These are phyloP conservation scores for Exserohilum rostratum DNA, from an alignment of 2,329 filamentous ascomycete genomes.

Conservation along the genomic window DNA sequence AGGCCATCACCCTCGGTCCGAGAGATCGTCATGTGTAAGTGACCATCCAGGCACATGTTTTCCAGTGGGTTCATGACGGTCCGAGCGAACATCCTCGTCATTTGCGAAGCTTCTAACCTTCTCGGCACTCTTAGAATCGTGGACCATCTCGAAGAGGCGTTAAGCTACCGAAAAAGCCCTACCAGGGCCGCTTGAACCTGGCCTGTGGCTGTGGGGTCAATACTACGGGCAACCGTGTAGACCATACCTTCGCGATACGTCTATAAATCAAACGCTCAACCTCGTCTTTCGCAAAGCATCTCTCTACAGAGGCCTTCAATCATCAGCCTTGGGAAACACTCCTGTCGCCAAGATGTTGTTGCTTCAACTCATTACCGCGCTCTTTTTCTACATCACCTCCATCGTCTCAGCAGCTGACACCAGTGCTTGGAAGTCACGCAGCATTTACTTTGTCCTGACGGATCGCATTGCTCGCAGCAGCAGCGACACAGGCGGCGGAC, in stretches of 20 bases:
- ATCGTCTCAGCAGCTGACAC: slow-evolving; percentile 38
- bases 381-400: slow-evolving; percentile 22
- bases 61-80: slow-evolving; percentile 14
- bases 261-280: slow-evolving; percentile 11
- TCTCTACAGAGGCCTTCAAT: slow-evolving; percentile 3
- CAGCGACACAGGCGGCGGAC: slow-evolving; percentile 37
- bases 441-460: slow-evolving; percentile 47
- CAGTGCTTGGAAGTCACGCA: slow-evolving; percentile 45
- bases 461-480: slow-evolving; percentile 45
- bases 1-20: slow-evolving; percentile 10
- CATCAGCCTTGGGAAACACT: not conserved
- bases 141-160: slow-evolving; percentile 4
- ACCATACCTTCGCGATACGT: slow-evolving; percentile 1
- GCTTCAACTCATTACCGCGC: slow-evolving; percentile 12
- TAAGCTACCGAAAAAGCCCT: not conserved
- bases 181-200: not conserved
- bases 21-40: slow-evolving; percentile 10
- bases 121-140: not conserved
- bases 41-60: slow-evolving; percentile 1
- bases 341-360: slow-evolving; percentile 24
- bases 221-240: not conserved
- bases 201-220: slow-evolving; percentile 3
- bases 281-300: slow-evolving; percentile 3
- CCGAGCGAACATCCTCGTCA: slow-evolving; percentile 6
- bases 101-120: not conserved